Conservation (phyloP, 2,329 filamentous ascomycete species). For the Herpotrichia juniperi region DNA sequence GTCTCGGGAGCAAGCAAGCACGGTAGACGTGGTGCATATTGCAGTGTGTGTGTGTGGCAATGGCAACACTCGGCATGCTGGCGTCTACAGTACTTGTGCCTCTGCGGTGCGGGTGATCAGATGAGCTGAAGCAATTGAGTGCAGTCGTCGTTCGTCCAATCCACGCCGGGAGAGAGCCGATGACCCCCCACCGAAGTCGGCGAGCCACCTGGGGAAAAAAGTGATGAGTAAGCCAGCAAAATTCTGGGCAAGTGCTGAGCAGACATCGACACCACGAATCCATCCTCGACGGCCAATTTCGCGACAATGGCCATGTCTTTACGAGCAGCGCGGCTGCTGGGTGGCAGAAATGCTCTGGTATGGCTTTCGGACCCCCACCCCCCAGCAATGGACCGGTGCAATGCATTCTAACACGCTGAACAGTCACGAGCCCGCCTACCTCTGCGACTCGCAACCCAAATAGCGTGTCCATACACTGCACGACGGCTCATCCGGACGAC, state of each 20-base stretch:
- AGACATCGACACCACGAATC: slow-evolving; percentile 10
- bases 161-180: slow-evolving; percentile 25
- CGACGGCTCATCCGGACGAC: slow-evolving; percentile 36
- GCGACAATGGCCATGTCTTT: slow-evolving; percentile 45
- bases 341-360: slow-evolving; percentile 38
- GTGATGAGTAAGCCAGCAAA: slow-evolving; percentile 17
- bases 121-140: slow-evolving; percentile 30
- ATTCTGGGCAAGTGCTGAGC: slow-evolving; percentile 8
- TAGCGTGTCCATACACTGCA: slow-evolving; percentile 25
- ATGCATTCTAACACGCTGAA: slow-evolving; percentile 18
- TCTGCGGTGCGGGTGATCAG: slow-evolving; percentile 18
- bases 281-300: slow-evolving; percentile 11
- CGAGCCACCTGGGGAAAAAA: slow-evolving; percentile 31
- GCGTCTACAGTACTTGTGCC: neutral
- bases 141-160: slow-evolving; percentile 29
- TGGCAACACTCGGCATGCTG: neutral
- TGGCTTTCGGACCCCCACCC: slow-evolving; percentile 1
- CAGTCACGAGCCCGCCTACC: slow-evolving; percentile 33
- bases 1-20: neutral
- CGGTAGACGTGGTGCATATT: slow-evolving; percentile 19
- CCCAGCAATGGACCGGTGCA: neutral
- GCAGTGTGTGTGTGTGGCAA: slow-evolving; percentile 1
- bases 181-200: slow-evolving; percentile 41
- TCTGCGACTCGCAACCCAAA: slow-evolving; percentile 30
- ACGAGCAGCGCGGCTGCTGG: slow-evolving; percentile 40